Conservation (phyloP, 768 basidiomycete genomes). For the Heimioporus sp. region DNA sequence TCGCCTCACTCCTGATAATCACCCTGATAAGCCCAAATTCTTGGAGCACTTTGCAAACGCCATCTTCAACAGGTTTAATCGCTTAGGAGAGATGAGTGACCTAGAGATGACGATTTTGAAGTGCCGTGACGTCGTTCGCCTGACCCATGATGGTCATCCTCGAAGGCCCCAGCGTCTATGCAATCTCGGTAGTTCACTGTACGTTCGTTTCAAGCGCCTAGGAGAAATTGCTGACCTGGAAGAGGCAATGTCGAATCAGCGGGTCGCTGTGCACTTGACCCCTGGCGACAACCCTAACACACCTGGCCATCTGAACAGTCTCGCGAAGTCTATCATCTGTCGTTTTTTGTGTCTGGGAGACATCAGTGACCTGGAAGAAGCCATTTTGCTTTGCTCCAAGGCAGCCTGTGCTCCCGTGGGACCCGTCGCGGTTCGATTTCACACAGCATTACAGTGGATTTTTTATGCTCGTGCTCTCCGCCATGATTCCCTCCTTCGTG, state of each 20-base stretch:
- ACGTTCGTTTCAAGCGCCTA: too few species aligned
- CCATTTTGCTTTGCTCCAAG: background rate
- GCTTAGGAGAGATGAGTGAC: background rate
- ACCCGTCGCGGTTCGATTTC: too few species aligned
- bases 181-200: too few species aligned
- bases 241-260: too few species aligned
- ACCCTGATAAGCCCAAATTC: background rate
- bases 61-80: background rate
- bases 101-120: too few species aligned
- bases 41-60: background rate
- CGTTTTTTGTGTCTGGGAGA: background rate
- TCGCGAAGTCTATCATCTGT: background rate
- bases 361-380: background rate
- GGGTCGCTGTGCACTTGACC: background rate
- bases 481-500: too few species aligned
- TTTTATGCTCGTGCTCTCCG: too few species aligned
- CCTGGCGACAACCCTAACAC: background rate
- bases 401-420: background rate
- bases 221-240: too few species aligned
- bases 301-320: background rate
- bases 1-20: background rate
- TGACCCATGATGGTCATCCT: too few species aligned
- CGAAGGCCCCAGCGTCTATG: too few species aligned
- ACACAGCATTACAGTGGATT: background rate
- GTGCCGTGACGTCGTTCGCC: too few species aligned